Evolutionary conservation across 345 rosid genomes (phyloP).

Genomic region (Gossypioides kirkii): DNA sequence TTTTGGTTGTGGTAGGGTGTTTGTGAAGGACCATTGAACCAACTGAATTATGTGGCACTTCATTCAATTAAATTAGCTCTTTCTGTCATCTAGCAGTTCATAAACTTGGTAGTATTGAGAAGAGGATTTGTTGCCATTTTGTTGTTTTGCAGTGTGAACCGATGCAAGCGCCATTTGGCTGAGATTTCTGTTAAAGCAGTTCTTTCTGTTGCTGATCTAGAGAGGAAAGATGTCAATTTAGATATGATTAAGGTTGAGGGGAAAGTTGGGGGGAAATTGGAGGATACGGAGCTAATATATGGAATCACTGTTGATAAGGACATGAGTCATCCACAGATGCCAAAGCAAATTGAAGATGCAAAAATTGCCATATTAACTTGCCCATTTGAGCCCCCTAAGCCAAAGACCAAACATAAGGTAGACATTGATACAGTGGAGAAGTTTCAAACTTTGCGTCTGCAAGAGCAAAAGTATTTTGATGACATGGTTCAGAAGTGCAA

Average conservation of each 20-base stretch:
- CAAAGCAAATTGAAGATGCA: conserved; percentile 77
- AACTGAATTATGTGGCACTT: neutral
- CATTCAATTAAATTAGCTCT: neutral
- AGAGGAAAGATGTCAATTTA: conserved; percentile 85
- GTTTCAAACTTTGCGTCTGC: conserved; percentile 83
- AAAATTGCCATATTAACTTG: conserved; percentile 94
- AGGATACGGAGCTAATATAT: conserved; percentile 81
- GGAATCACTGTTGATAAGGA: conserved; percentile 89
- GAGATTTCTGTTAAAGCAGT: conserved; percentile 97
- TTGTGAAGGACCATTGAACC: neutral
- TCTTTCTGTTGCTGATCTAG: conserved; percentile 92
- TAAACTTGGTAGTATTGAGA: neutral
- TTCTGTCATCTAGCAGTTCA: neutral
- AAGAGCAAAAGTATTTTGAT: conserved; percentile 89
- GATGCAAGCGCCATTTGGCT: conserved; percentile 86
- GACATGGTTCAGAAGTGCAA: conserved; percentile 97
- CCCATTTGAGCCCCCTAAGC: conserved; percentile 97
- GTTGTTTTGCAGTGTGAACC: conserved; percentile 63
- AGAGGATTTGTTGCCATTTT: neutral
- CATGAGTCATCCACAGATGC: conserved; percentile 99
- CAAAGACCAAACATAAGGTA: conserved; percentile 98
- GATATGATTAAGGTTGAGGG: conserved; percentile 96
- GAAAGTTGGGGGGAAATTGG: conserved; percentile 88
- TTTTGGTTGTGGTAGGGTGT: neutral
- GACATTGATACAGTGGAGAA: conserved; percentile 95